A percentile compares a stretch with the other conserved stretches of the same genome.
Conservation (phyloP, 257 asterid species). For the Misopates orontium region DNA sequence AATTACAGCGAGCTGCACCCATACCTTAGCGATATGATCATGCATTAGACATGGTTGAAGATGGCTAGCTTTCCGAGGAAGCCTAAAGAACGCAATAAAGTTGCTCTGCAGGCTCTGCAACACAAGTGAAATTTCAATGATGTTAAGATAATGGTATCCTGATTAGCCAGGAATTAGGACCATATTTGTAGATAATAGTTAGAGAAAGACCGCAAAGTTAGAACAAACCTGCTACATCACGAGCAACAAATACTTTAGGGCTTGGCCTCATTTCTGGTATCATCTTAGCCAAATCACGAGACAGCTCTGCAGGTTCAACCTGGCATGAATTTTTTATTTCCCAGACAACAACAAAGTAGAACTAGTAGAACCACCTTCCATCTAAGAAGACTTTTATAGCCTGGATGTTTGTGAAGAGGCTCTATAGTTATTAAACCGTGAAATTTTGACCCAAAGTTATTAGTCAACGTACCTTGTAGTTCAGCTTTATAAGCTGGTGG, state of each 20-base stretch:
- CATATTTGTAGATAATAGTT: background rate
- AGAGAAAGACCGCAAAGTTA: background rate
- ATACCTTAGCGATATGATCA: constrained; percentile 97
- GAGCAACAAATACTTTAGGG: constrained; percentile 85
- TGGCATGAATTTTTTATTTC: constrained; percentile 61
- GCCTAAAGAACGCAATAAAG: constrained; percentile 93
- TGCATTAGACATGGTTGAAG: constrained; percentile 98
- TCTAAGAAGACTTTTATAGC: constrained; percentile 77
- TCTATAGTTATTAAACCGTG: too few species aligned
- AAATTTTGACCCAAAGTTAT: too few species aligned
- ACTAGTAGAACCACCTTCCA: constrained; percentile 32
- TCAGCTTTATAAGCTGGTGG: constrained; percentile 75
- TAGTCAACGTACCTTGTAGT: constrained; percentile 62
- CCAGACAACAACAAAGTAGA: constrained; percentile 33
- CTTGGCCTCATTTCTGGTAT: constrained; percentile 88
- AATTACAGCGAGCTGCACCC: constrained; percentile 25
- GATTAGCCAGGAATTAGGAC: background rate
- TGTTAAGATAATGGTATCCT: constrained; percentile 19
- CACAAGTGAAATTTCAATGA: constrained; percentile 20
- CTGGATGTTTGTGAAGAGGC: constrained; percentile 99
- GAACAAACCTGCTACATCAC: constrained; percentile 91
- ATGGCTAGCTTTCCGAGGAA: constrained; percentile 84
- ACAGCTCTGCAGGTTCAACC: constrained; percentile 99
- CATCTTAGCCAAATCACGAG: constrained; percentile 98
- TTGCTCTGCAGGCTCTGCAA: constrained; percentile 97